Base-by-base conservation (phyloP, 495 filamentous ascomycete species). In the Opeltia flavorubescens region DNA sequence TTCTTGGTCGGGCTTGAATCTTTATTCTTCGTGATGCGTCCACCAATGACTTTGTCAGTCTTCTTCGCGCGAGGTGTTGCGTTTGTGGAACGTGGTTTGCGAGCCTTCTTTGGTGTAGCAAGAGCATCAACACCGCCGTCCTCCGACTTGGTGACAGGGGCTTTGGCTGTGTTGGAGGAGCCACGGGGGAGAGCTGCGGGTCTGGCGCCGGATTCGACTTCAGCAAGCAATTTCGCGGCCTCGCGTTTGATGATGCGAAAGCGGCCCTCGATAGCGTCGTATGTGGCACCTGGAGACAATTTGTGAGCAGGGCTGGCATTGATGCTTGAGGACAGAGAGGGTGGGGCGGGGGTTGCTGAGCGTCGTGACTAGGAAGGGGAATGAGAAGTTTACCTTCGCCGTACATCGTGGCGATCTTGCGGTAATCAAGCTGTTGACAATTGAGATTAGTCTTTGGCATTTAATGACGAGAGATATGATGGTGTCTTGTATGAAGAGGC, bases 261-360 rank as follows among this genome's bases (percentile, higher is more conserved):
- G 3, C 57, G 61, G 27, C 62, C 62, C 47, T 67, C 65, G 41
- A 67, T 59, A 23, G 57, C 51, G 50, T 67, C 60, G 36, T 66
- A 67, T n/a, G 65, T 67, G 2, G 65, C 61, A 4, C 61, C 61
- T 57, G 31, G 3, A 38, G 45, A 15, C 26, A 40, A 35, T n/a
- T n/a, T n/a, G n/a, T n/a, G 5, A 15, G 28, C 6, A 39, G 31
- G 1, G 12, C 29, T 45, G 43, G 4, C 11, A 9, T 5, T 15
- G 47, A 29, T 18, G 35, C 26, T 11, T 8, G 18, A 13, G 28
- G 1, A 12, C 1, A 15, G n/a, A 8, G 11, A 38, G 20, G 47
- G 4, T 0, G 21, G 6, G 15, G 20, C 0, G 26, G 39, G 13
- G 17, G 15, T n/a, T n/a, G n/a, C n/a, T n/a, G n/a, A 46, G 30